phyloP scores from a whole-genome alignment of 352 stramenopile species.

The Peronosclerospora sorghi region DNA sequence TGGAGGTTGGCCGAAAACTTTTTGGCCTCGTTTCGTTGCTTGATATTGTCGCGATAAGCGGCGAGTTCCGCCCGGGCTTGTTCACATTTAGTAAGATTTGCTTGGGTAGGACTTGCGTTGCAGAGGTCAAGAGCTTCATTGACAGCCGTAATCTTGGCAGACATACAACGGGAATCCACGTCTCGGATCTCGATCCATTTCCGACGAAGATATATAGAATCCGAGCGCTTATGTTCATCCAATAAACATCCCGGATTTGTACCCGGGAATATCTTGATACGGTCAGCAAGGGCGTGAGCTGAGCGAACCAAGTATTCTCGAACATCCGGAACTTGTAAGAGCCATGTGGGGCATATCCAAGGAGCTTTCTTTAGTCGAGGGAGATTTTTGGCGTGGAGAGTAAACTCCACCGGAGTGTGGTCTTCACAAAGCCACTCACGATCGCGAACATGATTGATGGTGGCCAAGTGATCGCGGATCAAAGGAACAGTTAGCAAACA shows the following conservation, averaged over 20 bases:
- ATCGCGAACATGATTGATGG: slow-evolving; percentile 3
- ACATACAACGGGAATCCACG: neutral
- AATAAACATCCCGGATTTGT: slow-evolving; percentile 7
- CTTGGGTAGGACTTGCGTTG: neutral
- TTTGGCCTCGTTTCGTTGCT: too few species aligned
- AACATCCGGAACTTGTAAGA: neutral
- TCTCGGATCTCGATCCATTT: slow-evolving; percentile 2
- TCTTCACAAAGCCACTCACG: too few species aligned
- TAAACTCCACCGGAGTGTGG: slow-evolving; percentile 2
- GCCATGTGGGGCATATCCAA: slow-evolving; percentile 4
- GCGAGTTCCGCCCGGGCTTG: neutral
- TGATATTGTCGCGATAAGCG: neutral
- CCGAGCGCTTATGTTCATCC: slow-evolving; percentile 8
- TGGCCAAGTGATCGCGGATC: slow-evolving; percentile 3
- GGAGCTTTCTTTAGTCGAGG: neutral
- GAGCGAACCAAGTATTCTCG: neutral
- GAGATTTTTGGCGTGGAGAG: neutral
- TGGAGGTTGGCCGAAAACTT: too few species aligned
- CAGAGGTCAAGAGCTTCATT: slow-evolving; percentile 4
- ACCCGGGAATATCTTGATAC: slow-evolving; percentile 3
- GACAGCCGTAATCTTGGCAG: neutral
- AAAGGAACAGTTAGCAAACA: slow-evolving; percentile 9
- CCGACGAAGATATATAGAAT: slow-evolving; percentile 6
- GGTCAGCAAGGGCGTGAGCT: neutral
- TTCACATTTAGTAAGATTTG: neutral